Evolutionary conservation across 148 eudicot genomes (phyloP), one percentile per base, ranked within the genome.

Genomic region (Chenopodium quinoa): DNA sequence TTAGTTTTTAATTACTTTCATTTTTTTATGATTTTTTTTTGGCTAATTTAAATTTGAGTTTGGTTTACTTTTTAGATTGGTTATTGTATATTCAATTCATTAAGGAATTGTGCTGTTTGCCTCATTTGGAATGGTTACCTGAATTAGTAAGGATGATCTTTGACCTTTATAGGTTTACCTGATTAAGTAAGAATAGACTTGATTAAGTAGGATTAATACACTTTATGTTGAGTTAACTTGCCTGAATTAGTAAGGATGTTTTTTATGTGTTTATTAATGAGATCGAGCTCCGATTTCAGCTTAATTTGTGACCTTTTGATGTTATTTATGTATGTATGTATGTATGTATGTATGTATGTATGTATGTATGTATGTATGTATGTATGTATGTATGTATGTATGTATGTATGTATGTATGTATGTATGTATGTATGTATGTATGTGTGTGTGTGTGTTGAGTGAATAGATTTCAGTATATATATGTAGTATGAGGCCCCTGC

Each of bases 71-170:
- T 14, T 23, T n/a, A 5, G 31, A 10, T 48, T 73, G 9, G 13
- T 73, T 23, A 13, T 50, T 50, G 54, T 50, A 9, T 50, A 27
- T 46, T 27, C 2, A 13, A 17, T 40, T 37, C 4, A 71, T 19
- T 17, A 40, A 4, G 8, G 17, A 46, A 14, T 23, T 48, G 32
- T 74, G 77, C 63, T 56, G 4, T 52, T 74, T 74, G 19, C 77
- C 77, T n/a, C 1, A 71, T 71, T 71, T 22, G 54, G 75, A 71
- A 71, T 71, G 25, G 54, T 71, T 71, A 44, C 75, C 75, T 71
- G 52, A 71, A 40, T 47, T n/a, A 73, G 54, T 48, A 46, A n/a
- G 60, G 48, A 73, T 73, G 56, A 20, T 20, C 12, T 56, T 56
- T 56, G 62, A 4, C 5, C 22, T 56, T 22, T 16, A 22, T 14